Evolutionary conservation across 2,329 filamentous ascomycete genomes (phyloP).

Genomic region (Elsinoe perseae): DNA sequence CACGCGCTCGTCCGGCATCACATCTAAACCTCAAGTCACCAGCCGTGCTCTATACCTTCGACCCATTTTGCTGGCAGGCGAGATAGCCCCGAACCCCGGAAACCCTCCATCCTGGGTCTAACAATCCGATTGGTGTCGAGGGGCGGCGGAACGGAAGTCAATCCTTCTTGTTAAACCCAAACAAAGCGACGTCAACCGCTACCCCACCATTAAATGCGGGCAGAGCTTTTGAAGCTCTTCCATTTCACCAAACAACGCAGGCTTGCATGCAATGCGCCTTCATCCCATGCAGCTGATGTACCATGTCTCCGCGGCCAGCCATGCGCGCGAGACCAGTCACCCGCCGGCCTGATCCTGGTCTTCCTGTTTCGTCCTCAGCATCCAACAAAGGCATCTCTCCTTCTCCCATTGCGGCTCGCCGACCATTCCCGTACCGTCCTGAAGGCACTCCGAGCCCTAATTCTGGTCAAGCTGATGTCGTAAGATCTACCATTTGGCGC

Average conservation of each 20-base stretch:
- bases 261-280: neutral
- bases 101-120: neutral
- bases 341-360: neutral
- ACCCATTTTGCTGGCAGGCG: neutral
- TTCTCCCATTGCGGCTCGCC: constrained; percentile 3
- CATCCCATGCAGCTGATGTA: neutral
- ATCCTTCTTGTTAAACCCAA: neutral
- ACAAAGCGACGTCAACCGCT: constrained; percentile 1
- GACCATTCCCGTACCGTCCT: neutral
- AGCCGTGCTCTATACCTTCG: neutral
- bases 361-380: neutral
- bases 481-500: neutral
- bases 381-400: neutral
- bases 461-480: neutral
- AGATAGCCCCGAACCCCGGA: neutral
- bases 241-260: too few relatives aligned
- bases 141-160: constrained; percentile 2
- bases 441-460: too few relatives aligned
- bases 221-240: neutral
- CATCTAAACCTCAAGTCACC: neutral
- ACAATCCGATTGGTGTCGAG: neutral
- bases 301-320: neutral
- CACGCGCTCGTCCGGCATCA: neutral
- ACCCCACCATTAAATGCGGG: neutral
- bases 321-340: neutral